phyloP scores from a whole-genome alignment of 2,329 filamentous ascomycete species.

The Ophiostoma tasmaniense region DNA sequence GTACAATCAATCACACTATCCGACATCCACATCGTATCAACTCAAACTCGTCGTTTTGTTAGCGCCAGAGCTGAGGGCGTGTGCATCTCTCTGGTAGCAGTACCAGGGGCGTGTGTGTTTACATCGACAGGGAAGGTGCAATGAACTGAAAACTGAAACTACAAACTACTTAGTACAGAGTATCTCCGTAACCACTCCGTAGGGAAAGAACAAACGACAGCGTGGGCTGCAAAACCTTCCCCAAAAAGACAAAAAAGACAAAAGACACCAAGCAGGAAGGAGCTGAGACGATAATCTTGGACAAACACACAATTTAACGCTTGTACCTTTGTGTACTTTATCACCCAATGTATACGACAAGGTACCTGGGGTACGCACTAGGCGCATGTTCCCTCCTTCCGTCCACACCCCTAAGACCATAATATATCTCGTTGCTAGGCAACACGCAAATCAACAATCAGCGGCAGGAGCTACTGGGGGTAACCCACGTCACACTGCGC shows the following conservation, averaged over 20 bases:
- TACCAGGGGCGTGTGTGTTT: background rate
- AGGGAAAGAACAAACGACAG: background rate
- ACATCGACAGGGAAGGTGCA: constrained; percentile 1
- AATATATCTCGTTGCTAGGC: constrained; percentile 20
- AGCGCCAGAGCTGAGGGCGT: constrained; percentile 14
- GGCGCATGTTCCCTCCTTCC: background rate
- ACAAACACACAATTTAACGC: background rate
- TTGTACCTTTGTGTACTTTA: background rate
- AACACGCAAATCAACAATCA: constrained; percentile 20
- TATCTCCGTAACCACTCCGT: background rate
- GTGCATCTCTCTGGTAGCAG: background rate
- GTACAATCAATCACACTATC: no score
- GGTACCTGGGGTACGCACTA: background rate
- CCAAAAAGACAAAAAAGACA: background rate
- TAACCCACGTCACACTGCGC: constrained; percentile 14
- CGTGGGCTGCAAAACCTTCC: background rate
- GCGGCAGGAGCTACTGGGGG: background rate
- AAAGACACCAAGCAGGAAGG: constrained; percentile 1
- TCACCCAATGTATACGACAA: background rate
- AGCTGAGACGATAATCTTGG: background rate
- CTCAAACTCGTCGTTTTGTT: constrained; percentile 3
- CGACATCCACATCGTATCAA: background rate
- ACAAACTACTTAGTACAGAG: no score
- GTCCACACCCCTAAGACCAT: background rate
- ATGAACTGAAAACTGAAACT: background rate